Evolutionary conservation across 495 filamentous ascomycete genomes (phyloP), one percentile per base, ranked within the genome.

Genomic region (Pyronema omphalodes): DNA sequence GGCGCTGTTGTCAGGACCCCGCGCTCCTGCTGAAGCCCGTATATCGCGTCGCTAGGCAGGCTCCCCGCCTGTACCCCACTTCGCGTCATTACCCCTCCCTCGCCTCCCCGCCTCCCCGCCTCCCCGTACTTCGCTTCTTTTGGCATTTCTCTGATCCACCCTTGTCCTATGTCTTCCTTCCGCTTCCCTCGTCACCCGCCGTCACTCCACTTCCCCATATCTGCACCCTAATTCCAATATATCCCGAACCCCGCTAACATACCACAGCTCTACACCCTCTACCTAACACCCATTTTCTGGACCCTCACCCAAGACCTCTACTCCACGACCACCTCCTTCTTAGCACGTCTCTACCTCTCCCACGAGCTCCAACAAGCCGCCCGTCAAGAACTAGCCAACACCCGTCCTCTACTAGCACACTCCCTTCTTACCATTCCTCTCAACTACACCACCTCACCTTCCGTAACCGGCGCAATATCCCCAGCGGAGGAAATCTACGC

Each of bases 181-280:
- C 44, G 45, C 58, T 17, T 29, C 1, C 5, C 23, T 5, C 23
- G 5, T 29, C 23, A 29, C 23, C 5, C 5, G 5, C 23, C 5
- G 5, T 29, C 23, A 29, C 23, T 29, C 39, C 37, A n/a, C 37
- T 29, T 29, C 44, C 0, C 15, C 18, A n/a, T n/a, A n/a, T n/a
- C n/a, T n/a, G n/a, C n/a, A n/a, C n/a, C n/a, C n/a, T n/a, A n/a
- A n/a, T n/a, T n/a, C n/a, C n/a, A n/a, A n/a, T n/a, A n/a, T 29
- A 29, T 29, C 23, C 5, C 5, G 23, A 29, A 29, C 23, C 5
- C n/a, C n/a, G 15, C 37, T 54, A 46, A 54, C 18, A 18, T 17
- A 18, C 1, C 18, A 1, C 49, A 88, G 83, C 76, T 95, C 7
- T 81, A 86, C 63, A 69, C 77, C 17, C 73, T 98, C 35, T 95